Conservation (phyloP, 305 asterid genomes). For the Fraxinus greggii region DNA sequence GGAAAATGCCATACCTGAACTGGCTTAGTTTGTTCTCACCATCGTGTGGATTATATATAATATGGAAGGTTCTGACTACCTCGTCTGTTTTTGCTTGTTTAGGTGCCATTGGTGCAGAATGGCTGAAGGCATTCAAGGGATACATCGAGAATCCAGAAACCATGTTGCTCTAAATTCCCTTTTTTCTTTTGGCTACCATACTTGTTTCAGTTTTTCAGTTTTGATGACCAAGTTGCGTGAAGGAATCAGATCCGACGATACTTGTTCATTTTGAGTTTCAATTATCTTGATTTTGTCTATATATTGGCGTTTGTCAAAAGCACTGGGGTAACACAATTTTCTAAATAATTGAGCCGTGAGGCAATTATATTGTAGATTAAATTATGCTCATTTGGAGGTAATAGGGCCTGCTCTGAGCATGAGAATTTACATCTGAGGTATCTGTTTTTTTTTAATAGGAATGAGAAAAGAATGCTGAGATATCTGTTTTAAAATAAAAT, state of each 20-base stretch:
- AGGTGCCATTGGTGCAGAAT: conserved; percentile 96
- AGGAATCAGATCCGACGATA: conserved; percentile 17
- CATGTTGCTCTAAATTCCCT: conserved; percentile 57
- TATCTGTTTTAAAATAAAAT: neutral
- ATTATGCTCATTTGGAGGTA: conserved; percentile 33
- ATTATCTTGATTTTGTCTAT: neutral
- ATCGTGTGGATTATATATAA: neutral
- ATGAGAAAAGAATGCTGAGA: too few species aligned
- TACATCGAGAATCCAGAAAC: conserved; percentile 88
- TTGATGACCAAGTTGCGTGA: conserved; percentile 20
- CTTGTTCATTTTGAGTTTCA: conserved; percentile 9
- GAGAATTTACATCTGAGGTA: conserved; percentile 2
- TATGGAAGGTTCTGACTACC: neutral
- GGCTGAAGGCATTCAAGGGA: conserved; percentile 93
- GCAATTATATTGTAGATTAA: conserved; percentile 18
- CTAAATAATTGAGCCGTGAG: conserved; percentile 32
- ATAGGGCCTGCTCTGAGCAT: conserved; percentile 11
- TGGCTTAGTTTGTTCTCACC: neutral
- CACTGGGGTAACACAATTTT: conserved; percentile 23
- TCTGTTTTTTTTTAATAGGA: too few species aligned
- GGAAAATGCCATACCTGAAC: neutral
- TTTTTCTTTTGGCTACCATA: neutral
- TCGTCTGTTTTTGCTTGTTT: neutral
- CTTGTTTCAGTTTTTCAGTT: conserved; percentile 11
- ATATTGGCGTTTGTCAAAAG: neutral